Percentiles rank a stretch among this genome's conserved stretches.
Evolutionary conservation across 2,329 filamentous ascomycete species (phyloP).

Genomic region (Balansia obtecta): DNA sequence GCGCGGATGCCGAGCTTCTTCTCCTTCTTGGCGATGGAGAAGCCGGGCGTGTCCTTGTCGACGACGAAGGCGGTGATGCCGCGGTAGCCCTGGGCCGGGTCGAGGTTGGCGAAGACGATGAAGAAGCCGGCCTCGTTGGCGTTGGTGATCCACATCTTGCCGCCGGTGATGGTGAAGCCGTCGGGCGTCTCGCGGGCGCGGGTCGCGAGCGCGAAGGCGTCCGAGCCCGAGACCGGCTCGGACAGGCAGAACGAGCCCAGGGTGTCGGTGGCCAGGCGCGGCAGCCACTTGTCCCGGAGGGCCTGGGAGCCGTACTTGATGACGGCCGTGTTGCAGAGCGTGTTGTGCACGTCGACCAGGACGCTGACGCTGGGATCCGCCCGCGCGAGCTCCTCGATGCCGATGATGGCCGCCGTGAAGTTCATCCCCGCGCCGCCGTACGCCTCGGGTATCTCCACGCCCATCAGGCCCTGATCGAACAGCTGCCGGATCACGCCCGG

Average conservation of each 20-base stretch:
- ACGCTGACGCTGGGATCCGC: conserved; percentile 93
- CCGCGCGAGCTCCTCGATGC: conserved; percentile 89
- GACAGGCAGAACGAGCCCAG: conserved; percentile 89
- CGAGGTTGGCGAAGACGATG: conserved; percentile 94
- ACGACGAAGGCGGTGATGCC: conserved; percentile 94
- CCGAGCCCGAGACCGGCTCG: conserved; percentile 84
- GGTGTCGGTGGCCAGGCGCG: conserved; percentile 78
- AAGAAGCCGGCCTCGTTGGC: conserved; percentile 87
- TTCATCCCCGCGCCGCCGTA: conserved; percentile 97
- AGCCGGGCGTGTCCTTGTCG: conserved; percentile 79
- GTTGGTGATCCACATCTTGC: conserved; percentile 99
- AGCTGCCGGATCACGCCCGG: conserved; percentile 75
- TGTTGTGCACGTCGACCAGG: conserved; percentile 95
- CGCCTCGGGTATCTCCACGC: conserved; percentile 93
- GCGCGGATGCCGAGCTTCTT: conserved; percentile 98
- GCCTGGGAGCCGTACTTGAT: conserved; percentile 70
- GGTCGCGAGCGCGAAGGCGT: conserved; percentile 90
- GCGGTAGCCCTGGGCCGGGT: conserved; percentile 86
- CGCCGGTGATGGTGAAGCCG: conserved; percentile 78
- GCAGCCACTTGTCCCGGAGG: conserved; percentile 76
- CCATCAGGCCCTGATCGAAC: conserved; percentile 96
- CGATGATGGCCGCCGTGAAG: conserved; percentile 91
- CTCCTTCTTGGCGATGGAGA: conserved; percentile 97
- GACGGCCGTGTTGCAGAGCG: conserved; percentile 86
- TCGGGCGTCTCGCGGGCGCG: conserved; percentile 72